A percentile compares a stretch with the other conserved stretches of the same genome.
These are phyloP conservation scores for Alternaria rosae DNA, from an alignment of 2,329 filamentous ascomycete species.

Conservation along the genomic window DNA sequence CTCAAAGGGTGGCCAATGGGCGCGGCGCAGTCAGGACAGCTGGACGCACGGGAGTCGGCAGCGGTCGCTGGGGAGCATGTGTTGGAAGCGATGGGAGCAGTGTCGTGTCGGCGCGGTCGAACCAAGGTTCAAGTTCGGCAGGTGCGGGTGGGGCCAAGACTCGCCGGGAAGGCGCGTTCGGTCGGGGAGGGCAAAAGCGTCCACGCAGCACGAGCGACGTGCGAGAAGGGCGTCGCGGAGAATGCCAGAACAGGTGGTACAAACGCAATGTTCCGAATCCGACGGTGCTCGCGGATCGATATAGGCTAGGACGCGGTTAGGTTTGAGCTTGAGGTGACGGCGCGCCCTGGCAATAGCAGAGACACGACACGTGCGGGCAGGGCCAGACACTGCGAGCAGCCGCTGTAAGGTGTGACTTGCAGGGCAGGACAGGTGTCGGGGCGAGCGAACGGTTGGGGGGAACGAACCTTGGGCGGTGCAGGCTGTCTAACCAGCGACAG, in stretches of 20 bases:
- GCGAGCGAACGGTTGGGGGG: constrained; percentile 12
- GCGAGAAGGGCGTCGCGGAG: neutral
- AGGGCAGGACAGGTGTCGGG: constrained; percentile 14
- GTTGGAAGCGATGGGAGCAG: constrained; percentile 8
- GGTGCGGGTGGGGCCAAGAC: constrained; percentile 16
- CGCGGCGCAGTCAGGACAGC: constrained; percentile 15
- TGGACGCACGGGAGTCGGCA: constrained; percentile 23
- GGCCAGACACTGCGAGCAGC: constrained; percentile 19
- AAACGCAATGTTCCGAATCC: constrained; percentile 6
- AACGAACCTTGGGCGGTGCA: constrained; percentile 9
- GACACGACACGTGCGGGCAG: constrained; percentile 24
- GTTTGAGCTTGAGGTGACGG: constrained; percentile 16
- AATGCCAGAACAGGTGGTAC: constrained; percentile 11
- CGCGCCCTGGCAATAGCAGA: constrained; percentile 25
- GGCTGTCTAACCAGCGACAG: constrained; percentile 18
- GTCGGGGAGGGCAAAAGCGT: neutral
- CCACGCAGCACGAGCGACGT: no score
- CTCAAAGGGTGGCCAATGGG: constrained; percentile 33
- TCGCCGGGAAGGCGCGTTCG: constrained; percentile 14
- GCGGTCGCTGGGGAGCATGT: constrained; percentile 10
- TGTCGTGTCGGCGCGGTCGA: constrained; percentile 12
- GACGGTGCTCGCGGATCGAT: constrained; percentile 18
- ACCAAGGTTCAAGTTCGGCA: constrained; percentile 13
- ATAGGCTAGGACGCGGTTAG: constrained; percentile 11
- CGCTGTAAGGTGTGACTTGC: constrained; percentile 35